Conservation (phyloP, 2,329 filamentous ascomycete genomes). For the Aspergillus spinulosporus region DNA sequence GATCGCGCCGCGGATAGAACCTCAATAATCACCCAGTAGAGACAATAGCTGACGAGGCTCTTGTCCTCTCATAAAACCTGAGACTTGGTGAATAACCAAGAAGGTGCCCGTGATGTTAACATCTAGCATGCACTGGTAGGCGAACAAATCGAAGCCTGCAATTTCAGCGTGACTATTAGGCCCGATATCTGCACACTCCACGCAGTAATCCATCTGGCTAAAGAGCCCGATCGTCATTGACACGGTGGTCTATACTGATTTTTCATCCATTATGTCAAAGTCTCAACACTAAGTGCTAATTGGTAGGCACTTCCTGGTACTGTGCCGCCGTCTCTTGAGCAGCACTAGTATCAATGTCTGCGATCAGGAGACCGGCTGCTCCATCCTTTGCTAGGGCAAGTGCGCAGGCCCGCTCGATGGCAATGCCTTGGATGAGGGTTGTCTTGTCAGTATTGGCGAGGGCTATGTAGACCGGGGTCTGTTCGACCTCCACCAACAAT, state of each 20-base stretch:
- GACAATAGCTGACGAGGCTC: neutral
- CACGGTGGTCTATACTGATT: neutral
- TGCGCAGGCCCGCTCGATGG: neutral
- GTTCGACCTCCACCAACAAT: neutral
- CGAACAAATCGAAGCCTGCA: neutral
- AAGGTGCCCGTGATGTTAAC: neutral
- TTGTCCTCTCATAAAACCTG: neutral
- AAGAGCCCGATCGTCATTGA: neutral
- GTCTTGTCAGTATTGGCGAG: too few species aligned
- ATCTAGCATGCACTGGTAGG: neutral
- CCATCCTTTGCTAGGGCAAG: neutral
- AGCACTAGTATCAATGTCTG: neutral
- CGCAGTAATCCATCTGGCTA: neutral
- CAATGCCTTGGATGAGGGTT: neutral
- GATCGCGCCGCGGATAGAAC: slow-evolving; percentile 23
- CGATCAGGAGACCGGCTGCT: neutral
- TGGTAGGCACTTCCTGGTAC: neutral
- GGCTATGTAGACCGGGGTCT: too few species aligned
- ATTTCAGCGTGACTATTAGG: neutral
- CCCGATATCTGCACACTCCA: neutral
- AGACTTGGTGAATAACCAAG: slow-evolving; percentile 18
- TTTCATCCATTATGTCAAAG: neutral
- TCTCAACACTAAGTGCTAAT: neutral
- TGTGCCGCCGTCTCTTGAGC: neutral
- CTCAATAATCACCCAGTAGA: neutral